Conservation (phyloP, 2,329 filamentous ascomycete species). For the Penicillium sp. region DNA sequence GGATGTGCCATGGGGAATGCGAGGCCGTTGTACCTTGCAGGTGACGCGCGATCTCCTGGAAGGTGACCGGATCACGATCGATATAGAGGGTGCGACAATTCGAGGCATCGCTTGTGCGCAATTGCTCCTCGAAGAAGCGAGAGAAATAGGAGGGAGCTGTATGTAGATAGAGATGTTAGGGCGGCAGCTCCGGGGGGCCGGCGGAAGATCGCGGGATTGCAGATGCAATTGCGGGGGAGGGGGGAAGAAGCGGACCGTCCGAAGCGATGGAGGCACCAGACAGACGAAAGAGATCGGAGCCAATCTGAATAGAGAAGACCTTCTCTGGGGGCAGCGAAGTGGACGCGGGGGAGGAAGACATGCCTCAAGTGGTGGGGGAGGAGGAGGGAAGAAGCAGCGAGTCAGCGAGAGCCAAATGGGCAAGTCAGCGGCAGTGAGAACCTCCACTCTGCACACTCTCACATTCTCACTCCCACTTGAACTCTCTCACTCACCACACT, state of each 20-base stretch:
- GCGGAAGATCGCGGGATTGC: no score
- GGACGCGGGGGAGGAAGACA: slow-evolving; percentile 6
- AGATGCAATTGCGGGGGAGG: neutral
- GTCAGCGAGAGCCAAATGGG: no score
- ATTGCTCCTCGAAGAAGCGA: slow-evolving; percentile 85
- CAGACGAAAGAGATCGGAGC: slow-evolving; percentile 69
- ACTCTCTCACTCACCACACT: no score
- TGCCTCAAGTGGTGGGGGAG: no score
- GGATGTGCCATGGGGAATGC: neutral
- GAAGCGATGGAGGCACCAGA: slow-evolving; percentile 73
- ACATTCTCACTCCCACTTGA: no score
- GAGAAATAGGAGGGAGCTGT: slow-evolving; percentile 95
- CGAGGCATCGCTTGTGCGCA: slow-evolving; percentile 64
- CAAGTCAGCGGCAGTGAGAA: no score
- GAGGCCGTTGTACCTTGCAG: slow-evolving; percentile 70
- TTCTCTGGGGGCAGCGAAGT: slow-evolving; percentile 58
- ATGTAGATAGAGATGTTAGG: slow-evolving; percentile 53
- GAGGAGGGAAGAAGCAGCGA: no score
- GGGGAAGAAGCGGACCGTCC: slow-evolving; percentile 65
- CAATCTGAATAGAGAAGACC: slow-evolving; percentile 73
- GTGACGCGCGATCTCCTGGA: slow-evolving; percentile 86
- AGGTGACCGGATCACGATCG: slow-evolving; percentile 87
- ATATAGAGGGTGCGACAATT: slow-evolving; percentile 85
- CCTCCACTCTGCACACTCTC: no score
- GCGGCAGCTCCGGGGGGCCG: no score